A percentile compares a stretch with the other conserved stretches of the same genome.
Conservation (phyloP, 768 basidiomycete species). For the Suillus luteus region DNA sequence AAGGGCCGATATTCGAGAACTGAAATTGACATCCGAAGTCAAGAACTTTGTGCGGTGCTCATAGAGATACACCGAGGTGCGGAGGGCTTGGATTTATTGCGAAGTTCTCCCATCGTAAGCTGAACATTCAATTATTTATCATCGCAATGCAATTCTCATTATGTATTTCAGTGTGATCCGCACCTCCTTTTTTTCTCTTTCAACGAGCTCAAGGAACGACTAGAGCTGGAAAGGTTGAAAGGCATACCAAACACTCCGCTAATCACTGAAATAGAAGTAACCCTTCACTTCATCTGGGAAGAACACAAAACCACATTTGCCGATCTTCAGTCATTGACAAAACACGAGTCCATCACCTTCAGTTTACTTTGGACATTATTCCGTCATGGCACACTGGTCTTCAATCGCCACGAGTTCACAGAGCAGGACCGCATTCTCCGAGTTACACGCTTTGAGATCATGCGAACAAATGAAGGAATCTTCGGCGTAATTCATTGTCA, state of each 20-base stretch:
- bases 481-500: no score
- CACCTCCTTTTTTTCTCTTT: constrained; percentile 1
- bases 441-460: no score
- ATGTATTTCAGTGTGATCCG: neutral
- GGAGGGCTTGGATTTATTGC: neutral
- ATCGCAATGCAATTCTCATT: neutral
- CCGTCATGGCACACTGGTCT: neutral
- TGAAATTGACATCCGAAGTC: constrained; percentile 1
- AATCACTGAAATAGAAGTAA: neutral
- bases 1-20: neutral
- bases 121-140: neutral
- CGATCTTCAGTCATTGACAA: neutral
- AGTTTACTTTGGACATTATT: neutral
- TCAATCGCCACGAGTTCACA: neutral
- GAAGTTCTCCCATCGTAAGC: neutral
- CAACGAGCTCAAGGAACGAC: neutral
- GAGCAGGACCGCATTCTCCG: neutral
- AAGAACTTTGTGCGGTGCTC: neutral
- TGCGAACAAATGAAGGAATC: no score
- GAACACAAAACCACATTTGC: neutral
- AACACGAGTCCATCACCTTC: neutral
- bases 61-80: neutral
- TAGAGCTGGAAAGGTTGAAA: neutral
- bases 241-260: neutral
- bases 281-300: neutral